Base-by-base conservation (phyloP, 208 protist species). In the Trypanosoma scelopori region DNA sequence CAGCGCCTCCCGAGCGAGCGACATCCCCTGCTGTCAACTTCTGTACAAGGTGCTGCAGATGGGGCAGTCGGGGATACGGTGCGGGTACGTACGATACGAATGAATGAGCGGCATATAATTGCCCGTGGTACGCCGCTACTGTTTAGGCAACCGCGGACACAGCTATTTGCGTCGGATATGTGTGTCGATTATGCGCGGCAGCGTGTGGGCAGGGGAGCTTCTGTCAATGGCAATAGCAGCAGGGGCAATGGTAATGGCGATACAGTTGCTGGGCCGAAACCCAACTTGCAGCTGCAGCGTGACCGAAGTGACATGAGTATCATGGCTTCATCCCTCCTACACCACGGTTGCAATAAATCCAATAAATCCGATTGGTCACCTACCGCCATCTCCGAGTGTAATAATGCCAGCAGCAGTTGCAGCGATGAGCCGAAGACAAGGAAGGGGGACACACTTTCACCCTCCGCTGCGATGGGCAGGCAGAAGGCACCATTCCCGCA, bases 91-190 rank as follows among this genome's bases (percentile, higher is more conserved):
- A 64, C 48, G 20, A n/a, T 69, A 39, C 45, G 51, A 41, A 64
- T 65, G 39, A 50, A 65, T 59, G 66, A 72, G 32, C 66, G 58
- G 13, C 47, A 60, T 9, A 58, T 72, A 22, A 41, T 65, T 53
- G 66, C 12, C n/a, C 56, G 66, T 32, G 66, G 66, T 25, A 72
- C 66, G 0, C 66, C 55, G n/a, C 49, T 72, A 18, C 42, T 72
- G 1, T 72, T 72, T 59, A 46, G 56, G 43, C 46, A 49, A 30
- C 66, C 66, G 18, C 48, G 49, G 3, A 32, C 3, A 12, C 20
- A 51, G 48, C 41, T 65, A 42, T 65, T 65, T 72, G 55, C 9
- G 7, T 32, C 30, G 12, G 53, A 69, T 45, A 46, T 22, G 37
- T 27, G 37, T 6, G 30, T 1, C 48, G 7, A 42, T 55, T 23